Base-by-base conservation (phyloP, 345 rosid genomes). In the Ricinus communis region DNA sequence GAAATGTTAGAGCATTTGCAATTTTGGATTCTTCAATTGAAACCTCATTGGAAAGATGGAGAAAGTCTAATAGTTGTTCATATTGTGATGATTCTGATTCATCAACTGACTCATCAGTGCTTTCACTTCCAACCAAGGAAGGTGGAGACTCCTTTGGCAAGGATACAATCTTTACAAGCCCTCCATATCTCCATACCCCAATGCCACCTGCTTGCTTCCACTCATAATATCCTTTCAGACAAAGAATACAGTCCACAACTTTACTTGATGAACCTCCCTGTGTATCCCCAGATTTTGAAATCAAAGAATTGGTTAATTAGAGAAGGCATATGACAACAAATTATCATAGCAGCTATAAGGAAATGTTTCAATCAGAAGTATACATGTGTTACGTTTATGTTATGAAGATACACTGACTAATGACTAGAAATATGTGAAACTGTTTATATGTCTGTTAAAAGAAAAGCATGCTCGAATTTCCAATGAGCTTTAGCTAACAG, bases 161-260 rank as follows among this genome's bases (percentile, higher is more conserved):
- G 56, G 93, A 83, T 11, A 85, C 87, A 63, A 95, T 95, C 87
- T 87, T 95, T 62, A 95, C 97, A 21, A 90, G 90, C 47, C 99
- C 99, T 62, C 99, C 99, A 68, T 95, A 95, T 64, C 97, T 87
- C 99, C 99, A 95, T 25, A 95, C 87, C 71, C 99, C 99, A 19
- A 84, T 85, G 60, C 96, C 99, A 66, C 99, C 99, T 0, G 93
- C 87, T 76, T 88, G 88, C 80, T 89, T 92, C 99, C 99, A 95
- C 82, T 90, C 96, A 13, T 90, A 85, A 68, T 85, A 95, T 19
- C 99, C 99, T 85, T 92, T 95, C 79, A 95, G 76, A 71, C 97
- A 95, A 40, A 92, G 91, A 77, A 95, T 95, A 79, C 99, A 95
- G 74, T 95, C 99, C 16, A 95, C 99, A 24, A 95, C 97, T 82